Evolutionary conservation across 2,329 filamentous ascomycete genomes (phyloP).

Genomic region (Calonectria pseudoturangicola): DNA sequence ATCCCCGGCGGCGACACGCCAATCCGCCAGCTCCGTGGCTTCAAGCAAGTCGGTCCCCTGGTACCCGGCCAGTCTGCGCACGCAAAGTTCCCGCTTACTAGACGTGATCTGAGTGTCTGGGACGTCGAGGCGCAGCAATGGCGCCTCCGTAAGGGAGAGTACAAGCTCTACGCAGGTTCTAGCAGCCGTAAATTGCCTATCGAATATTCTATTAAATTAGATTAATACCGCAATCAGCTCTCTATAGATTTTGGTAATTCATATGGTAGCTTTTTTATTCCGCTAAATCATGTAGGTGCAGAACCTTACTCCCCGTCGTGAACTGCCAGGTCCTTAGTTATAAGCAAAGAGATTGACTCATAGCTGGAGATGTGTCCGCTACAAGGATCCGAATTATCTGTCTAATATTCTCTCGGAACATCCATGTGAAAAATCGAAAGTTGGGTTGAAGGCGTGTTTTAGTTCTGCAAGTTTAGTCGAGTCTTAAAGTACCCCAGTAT

Average conservation of each 20-base stretch:
- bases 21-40: slow-evolving; percentile 81
- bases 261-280: no score
- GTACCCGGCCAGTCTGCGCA: not conserved
- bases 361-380: no score
- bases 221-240: not conserved
- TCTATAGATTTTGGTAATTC: not conserved
- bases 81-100: slow-evolving; percentile 11
- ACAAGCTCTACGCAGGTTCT: slow-evolving; percentile 10
- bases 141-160: slow-evolving; percentile 16
- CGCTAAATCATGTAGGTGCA: no score
- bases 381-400: no score
- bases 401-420: no score
- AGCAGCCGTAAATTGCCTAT: slow-evolving; percentile 1
- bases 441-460: no score
- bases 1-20: slow-evolving; percentile 87
- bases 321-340: no score
- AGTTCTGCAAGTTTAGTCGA: no score
- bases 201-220: not conserved
- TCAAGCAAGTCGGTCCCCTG: slow-evolving; percentile 73
- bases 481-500: no score
- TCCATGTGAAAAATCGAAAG: no score
- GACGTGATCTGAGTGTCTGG: not conserved
- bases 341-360: no score
- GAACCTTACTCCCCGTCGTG: no score
- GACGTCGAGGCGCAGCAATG: slow-evolving; percentile 12